Evolutionary conservation across 1,284 basidiomycete genomes (phyloP), one percentile per base, ranked within the genome.

Genomic region (Cutaneotrichosporon cutaneum): DNA sequence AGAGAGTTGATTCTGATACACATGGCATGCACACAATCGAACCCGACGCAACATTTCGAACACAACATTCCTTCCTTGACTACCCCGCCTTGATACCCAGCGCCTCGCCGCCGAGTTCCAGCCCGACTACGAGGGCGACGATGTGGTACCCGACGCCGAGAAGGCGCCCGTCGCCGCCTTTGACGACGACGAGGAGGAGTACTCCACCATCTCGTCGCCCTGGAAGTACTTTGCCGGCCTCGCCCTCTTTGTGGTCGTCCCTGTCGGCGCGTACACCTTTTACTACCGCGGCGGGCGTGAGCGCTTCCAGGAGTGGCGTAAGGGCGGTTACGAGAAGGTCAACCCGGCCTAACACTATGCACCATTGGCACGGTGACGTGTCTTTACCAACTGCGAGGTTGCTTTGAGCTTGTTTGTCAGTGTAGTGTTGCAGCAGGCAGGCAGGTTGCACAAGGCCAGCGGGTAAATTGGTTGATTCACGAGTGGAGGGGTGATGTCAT

Each of bases 211-310:
- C 10, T 69, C 75, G 3, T 70, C 75, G 39, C 74, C 79, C 33
- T 78, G 82, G 71, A 76, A 76, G 64, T 84, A 82, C 65, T 63
- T 84, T 36, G 74, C 83, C 64, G 77, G 85, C 62, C 39, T 61
- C 6, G 53, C 86, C 53, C 69, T 85, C 59, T 77, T 82, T 54
- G 66, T 87, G 56, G 82, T 82, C 1, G 73, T 83, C 35, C 76
- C 83, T 26, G 81, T 80, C n/a, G 84, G 75, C 13, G 73, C 84
- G n/a, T 86, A 88, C 67, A 71, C 83, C 61, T 86, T 83, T 77
- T 79, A 87, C 54, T 76, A 73, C 59, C 63, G 65, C 1, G 75
- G 75, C 3, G 73, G 75, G 13, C 71, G 68, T 32, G 68, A 74
- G 66, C 59, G 63, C 56, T 33, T 70, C 30, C 26, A 4, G n/a